Evolutionary conservation across 768 basidiomycete species (phyloP).

Genomic region (Russula sp.): DNA sequence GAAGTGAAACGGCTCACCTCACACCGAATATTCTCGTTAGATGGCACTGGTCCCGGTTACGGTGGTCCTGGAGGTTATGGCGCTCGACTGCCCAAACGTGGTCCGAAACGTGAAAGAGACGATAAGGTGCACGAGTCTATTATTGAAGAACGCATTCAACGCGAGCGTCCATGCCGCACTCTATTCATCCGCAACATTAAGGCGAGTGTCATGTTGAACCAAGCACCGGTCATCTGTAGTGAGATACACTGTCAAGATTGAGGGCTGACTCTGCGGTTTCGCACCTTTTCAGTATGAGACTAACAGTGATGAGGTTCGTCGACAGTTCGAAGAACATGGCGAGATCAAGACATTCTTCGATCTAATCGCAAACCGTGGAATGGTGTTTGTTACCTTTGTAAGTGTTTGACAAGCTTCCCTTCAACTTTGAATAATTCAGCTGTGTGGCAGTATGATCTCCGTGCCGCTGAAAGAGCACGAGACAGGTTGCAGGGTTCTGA

Average conservation of each 20-base stretch:
- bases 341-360: constrained; percentile 98
- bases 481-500: constrained; percentile 86
- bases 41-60: constrained; percentile 52
- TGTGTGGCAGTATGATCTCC: constrained; percentile 68
- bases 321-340: constrained; percentile 85
- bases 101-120: constrained; percentile 66
- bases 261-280: constrained; percentile 10
- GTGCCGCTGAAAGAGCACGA: constrained; percentile 87
- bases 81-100: constrained; percentile 37
- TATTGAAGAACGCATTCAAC: constrained; percentile 89
- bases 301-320: constrained; percentile 75
- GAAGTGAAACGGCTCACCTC: constrained; percentile 20
- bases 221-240: neutral
- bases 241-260: neutral
- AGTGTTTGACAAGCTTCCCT: constrained; percentile 33
- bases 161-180: constrained; percentile 91
- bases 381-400: constrained; percentile 98
- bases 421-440: neutral
- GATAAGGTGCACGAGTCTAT: constrained; percentile 87
- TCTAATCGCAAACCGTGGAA: constrained; percentile 88
- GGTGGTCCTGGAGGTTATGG: constrained; percentile 42
- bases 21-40: constrained; percentile 39
- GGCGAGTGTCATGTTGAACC: constrained; percentile 48
- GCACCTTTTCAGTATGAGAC: constrained; percentile 67
- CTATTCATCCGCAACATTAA: constrained; percentile 97